Evolutionary conservation across 371 early-diverging fungal genomes (phyloP), one percentile per base, ranked within the genome.

Genomic region (Batrachochytrium dendrobatidis): DNA sequence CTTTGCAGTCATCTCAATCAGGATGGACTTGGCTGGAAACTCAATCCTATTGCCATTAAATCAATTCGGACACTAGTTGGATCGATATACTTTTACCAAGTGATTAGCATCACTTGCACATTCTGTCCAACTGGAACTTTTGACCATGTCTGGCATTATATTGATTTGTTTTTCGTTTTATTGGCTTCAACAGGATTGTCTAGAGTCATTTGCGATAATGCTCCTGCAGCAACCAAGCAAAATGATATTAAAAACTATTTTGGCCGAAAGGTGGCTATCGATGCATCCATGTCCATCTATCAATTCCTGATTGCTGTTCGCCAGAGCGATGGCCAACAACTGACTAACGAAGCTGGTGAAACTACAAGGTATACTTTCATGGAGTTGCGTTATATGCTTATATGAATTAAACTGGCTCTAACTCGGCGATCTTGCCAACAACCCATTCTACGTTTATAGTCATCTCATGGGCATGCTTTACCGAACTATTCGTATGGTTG

Each of bases 281-380:
- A 99, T 72, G 99, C 95, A 12, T 95, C 94, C 48, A 98, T 95
- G 90, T 88, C 87, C 58, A 89, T 99, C 50, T 99, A 99, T 73
- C 99, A 99, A 82, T 99, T 99, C 76, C 86, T 99, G 74, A 92
- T 99, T 62, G 99, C 99, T 5, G 98, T 99, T 32, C 81, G 99
- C 49, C 84, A 83, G 60, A 76, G 81, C 30, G 97, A 97, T 60
- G 99, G 99, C 2, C 83, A 86, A 67, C 79, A 88, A 55, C 81
- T 99, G 39, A 88, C 86, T 20, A 91, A 91, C 57, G 89, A 84
- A 61, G 80, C 79, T 10, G 99, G 99, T 35, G 89, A 92, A 61
- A 94, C 95, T 0, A 99, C 99, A 18, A 89, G 87, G 88, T 84
- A 59, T 8, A 18, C 26, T 5, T 29, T 20, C 0, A 18, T 10